Conservation (phyloP, 805 yeast species). For the Maudiozyma saulgeensis region DNA sequence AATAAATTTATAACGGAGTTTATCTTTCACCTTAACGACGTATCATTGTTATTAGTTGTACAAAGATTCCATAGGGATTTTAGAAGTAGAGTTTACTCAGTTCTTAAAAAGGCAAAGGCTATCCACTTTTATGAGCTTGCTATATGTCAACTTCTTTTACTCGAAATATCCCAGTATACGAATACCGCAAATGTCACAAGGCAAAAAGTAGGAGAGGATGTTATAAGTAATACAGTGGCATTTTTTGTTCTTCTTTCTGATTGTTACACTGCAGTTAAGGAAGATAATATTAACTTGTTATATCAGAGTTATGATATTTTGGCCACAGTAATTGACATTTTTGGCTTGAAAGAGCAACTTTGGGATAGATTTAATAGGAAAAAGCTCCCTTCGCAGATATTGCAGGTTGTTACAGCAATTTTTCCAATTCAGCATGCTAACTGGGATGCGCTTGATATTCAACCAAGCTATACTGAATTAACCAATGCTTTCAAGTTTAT, state of each 20-base stretch:
- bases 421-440: slow-evolving; percentile 13
- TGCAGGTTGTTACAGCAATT: slow-evolving; percentile 9
- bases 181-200: slow-evolving; percentile 8
- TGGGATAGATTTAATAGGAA: slow-evolving; percentile 16
- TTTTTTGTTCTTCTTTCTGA: slow-evolving; percentile 21
- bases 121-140: slow-evolving; percentile 27
- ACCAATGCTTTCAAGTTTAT: slow-evolving; percentile 12
- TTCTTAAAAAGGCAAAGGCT: slow-evolving; percentile 21
- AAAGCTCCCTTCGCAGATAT: slow-evolving; percentile 12
- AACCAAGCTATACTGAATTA: slow-evolving; percentile 7
- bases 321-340: slow-evolving; percentile 8
- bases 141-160: slow-evolving; percentile 21
- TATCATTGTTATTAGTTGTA: slow-evolving; percentile 12
- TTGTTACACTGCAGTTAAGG: slow-evolving; percentile 6
- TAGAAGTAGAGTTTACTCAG: slow-evolving; percentile 16
- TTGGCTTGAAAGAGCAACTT: slow-evolving; percentile 6
- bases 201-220: slow-evolving; percentile 11
- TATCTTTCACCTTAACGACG: slow-evolving; percentile 13
- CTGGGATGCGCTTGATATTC: slow-evolving; percentile 19
- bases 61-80: slow-evolving; percentile 21
- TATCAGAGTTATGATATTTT: slow-evolving; percentile 16
- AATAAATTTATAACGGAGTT: slow-evolving; percentile 14
- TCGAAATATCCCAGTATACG: slow-evolving; percentile 19
- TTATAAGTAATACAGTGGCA: slow-evolving; percentile 19
- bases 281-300: slow-evolving; percentile 5